Evolutionary conservation across 106 monocot species (phyloP), one percentile per base, ranked within the genome.

Genomic region (Dendrobium chrysotoxum): DNA sequence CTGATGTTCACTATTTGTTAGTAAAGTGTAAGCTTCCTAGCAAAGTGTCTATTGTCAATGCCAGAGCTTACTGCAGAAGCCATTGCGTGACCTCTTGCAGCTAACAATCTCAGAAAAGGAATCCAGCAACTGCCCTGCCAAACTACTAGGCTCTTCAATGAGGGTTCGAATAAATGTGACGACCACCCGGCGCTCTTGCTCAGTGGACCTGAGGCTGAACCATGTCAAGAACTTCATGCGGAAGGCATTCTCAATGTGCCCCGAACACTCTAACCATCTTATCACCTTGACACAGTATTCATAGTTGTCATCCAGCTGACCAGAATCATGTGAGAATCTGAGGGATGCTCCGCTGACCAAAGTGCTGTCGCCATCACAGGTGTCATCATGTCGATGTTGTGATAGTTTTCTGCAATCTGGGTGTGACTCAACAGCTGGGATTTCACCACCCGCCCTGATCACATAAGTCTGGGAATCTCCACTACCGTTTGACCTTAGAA

Each of bases 151-250:
- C 39, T 98, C 98, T 40, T 95, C 95, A 55, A 86, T 86, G 38
- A 98, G 91, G 6, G 95, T 95, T 1, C 86, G 77, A 11, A 98
- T 92, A 61, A 91, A 98, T 11, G 98, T 95, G 40, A 91, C 80
- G 12, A 98, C 98, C n/a, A 95, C 92, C 50, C 89, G 84, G 11
- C 98, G 86, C 76, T 98, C 98, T 81, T 95, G 90, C 82, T 91
- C 94, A 0, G 83, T 88, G 0, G 98, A 98, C 35, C 92, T 87
- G 83, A 98, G 76, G 83, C 98, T 98, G 74, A 88, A 98, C 95
- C 98, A 95, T 1, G 98, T 98, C 30, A 98, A 79, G 79, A 98
- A 93, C 86, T 93, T 98, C 92, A 95, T 91, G 21, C 98, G 86
- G 80, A 98, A 98, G 80, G 85, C 88, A 66, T 85, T 95, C 68